These are phyloP conservation scores for Hypoxylon sp. DNA, from an alignment of 2,329 filamentous ascomycete genomes.

Conservation along the genomic window DNA sequence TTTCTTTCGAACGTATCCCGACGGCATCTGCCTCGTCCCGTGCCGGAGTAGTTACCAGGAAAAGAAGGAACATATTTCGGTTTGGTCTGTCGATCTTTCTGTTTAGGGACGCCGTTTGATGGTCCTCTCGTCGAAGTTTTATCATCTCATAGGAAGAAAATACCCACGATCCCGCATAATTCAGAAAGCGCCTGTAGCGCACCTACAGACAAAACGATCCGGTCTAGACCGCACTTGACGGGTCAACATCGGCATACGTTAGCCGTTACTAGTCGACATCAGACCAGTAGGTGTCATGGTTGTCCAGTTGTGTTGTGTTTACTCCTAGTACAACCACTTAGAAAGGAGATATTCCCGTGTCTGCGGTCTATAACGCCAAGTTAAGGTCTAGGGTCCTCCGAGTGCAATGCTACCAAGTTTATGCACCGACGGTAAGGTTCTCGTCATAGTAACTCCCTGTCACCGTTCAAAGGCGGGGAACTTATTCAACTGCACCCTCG, in stretches of 20 bases:
- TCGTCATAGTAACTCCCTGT: constrained; percentile 17
- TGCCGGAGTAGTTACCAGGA: background rate
- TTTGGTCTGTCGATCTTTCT: constrained; percentile 15
- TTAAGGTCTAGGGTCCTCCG: constrained; percentile 26
- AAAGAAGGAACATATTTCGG: background rate
- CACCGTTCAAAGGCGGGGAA: constrained; percentile 29
- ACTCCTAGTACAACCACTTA: constrained; percentile 4
- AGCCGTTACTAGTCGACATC: background rate
- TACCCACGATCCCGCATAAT: background rate
- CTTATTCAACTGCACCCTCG: constrained; percentile 17
- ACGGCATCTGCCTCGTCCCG: background rate
- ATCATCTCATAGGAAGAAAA: background rate
- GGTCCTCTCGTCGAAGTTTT: background rate
- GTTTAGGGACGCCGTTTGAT: constrained; percentile 1
- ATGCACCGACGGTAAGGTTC: constrained; percentile 7
- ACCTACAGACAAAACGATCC: background rate
- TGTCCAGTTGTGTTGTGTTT: background rate
- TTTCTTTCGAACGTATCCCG: background rate
- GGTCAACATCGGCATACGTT: background rate
- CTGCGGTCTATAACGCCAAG: constrained; percentile 20
- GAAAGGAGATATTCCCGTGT: constrained; percentile 20
- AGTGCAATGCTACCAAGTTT: constrained; percentile 18
- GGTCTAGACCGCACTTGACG: background rate
- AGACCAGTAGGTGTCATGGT: constrained; percentile 2
- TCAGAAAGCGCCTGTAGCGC: constrained; percentile 14